These are phyloP conservation scores for Wickerhamiella azyma DNA, from an alignment of 805 yeast species.

Conservation along the genomic window DNA sequence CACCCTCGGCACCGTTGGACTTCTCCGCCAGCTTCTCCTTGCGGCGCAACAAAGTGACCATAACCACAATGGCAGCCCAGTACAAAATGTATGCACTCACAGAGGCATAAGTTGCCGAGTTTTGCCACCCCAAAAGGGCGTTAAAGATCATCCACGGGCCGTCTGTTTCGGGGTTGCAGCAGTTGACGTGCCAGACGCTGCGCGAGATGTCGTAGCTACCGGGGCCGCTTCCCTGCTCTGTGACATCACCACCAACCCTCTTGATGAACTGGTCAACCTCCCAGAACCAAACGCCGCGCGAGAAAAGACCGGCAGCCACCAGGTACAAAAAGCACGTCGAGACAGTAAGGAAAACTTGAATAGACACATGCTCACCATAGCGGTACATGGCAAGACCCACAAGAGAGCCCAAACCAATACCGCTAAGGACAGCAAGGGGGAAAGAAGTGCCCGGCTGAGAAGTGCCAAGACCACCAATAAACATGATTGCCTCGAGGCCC, in stretches of 20 bases:
- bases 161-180: constrained; percentile 86
- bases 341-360: constrained; percentile 57
- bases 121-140: constrained; percentile 88
- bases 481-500: constrained; percentile 84
- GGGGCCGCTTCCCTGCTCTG: constrained; percentile 85
- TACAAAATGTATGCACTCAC: constrained; percentile 57
- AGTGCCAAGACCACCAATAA: constrained; percentile 78
- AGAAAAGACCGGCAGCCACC: constrained; percentile 75
- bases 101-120: constrained; percentile 83
- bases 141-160: constrained; percentile 86
- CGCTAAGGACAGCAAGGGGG: constrained; percentile 49
- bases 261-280: constrained; percentile 68
- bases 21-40: constrained; percentile 27
- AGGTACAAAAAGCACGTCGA: constrained; percentile 72
- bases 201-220: constrained; percentile 73
- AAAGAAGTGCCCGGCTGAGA: constrained; percentile 53
- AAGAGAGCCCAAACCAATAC: constrained; percentile 42
- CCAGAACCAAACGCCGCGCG: constrained; percentile 82
- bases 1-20: constrained; percentile 11
- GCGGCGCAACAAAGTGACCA: constrained; percentile 33
- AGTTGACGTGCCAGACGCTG: constrained; percentile 88
- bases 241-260: constrained; percentile 70
- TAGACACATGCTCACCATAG: constrained; percentile 65
- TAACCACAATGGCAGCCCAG: constrained; percentile 42
- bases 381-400: constrained; percentile 58